Evolutionary conservation across 208 protist species (phyloP).

Genomic region (Wallacemonas sp.): DNA sequence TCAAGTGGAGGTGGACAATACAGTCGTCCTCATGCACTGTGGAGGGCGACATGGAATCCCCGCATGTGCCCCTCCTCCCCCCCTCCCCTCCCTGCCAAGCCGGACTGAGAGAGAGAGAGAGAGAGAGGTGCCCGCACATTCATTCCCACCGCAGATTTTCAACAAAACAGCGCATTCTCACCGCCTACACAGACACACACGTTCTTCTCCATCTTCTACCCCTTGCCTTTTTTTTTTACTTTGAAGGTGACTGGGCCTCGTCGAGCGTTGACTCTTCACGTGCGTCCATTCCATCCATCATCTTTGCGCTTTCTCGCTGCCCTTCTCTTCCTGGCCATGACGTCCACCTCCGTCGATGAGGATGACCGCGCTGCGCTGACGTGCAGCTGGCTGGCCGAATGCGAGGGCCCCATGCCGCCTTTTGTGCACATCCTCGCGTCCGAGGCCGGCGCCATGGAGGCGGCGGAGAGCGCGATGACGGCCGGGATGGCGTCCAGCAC

Average conservation of each 20-base stretch:
- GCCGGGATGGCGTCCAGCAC: neutral
- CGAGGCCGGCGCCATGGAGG: conserved; percentile 2
- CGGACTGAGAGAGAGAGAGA: too few species aligned
- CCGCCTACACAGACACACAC: neutral
- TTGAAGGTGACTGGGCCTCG: too few species aligned
- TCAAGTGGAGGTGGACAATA: too few species aligned
- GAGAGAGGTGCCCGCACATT: too few species aligned
- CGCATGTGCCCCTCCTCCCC: too few species aligned
- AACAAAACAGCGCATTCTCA: too few species aligned
- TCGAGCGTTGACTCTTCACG: too few species aligned
- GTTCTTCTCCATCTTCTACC: neutral
- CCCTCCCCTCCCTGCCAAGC: too few species aligned
- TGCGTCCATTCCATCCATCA: too few species aligned
- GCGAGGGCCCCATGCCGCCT: neutral
- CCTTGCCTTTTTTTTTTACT: conserved; percentile 10
- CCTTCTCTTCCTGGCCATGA: neutral
- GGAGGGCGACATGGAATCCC: too few species aligned
- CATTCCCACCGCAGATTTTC: too few species aligned
- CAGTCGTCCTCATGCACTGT: too few species aligned
- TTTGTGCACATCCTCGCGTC: conserved; percentile 1
- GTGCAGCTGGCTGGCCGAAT: conserved; percentile 24
- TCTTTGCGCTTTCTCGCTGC: neutral
- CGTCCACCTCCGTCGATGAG: neutral
- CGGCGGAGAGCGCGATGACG: conserved; percentile 12
- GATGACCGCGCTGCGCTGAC: neutral